These are phyloP conservation scores for Triglochin maritima DNA, from an alignment of 106 monocot genomes.

Conservation along the genomic window DNA sequence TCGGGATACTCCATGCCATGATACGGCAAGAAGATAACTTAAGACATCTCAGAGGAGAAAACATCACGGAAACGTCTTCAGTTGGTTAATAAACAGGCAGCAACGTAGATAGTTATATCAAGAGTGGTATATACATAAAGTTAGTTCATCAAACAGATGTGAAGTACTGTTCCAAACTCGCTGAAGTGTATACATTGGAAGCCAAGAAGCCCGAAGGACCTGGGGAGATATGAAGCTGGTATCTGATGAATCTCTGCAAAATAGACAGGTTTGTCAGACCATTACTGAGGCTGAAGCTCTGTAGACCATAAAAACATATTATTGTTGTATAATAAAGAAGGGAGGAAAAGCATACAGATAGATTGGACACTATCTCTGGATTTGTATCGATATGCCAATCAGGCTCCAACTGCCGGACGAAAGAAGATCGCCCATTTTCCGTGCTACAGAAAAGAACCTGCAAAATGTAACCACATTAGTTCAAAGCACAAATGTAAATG, in stretches of 20 bases:
- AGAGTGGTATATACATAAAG: too few relatives aligned
- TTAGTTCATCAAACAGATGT: background rate
- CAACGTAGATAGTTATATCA: too few relatives aligned
- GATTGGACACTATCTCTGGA: conserved; percentile 49
- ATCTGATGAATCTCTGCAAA: conserved; percentile 75
- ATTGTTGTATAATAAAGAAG: too few relatives aligned
- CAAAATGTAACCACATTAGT: background rate
- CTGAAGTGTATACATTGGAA: conserved; percentile 51
- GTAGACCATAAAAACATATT: too few relatives aligned
- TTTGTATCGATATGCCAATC: conserved; percentile 92
- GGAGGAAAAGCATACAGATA: conserved; percentile 46
- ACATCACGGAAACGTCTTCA: too few relatives aligned
- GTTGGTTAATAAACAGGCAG: too few relatives aligned
- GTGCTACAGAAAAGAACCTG: conserved; percentile 89
- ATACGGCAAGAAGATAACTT: too few relatives aligned
- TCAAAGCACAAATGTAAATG: too few relatives aligned
- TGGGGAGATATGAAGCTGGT: conserved; percentile 64
- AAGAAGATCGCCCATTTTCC: conserved; percentile 72
- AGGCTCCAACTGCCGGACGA: conserved; percentile 82
- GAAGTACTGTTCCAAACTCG: conserved; percentile 68
- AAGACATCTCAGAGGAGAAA: too few relatives aligned
- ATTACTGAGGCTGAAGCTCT: background rate
- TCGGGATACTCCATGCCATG: too few relatives aligned
- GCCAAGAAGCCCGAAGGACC: conserved; percentile 21
- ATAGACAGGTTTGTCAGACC: background rate